Evolutionary conservation across 2,329 filamentous ascomycete species (phyloP).

Genomic region (Colletotrichum magnum): DNA sequence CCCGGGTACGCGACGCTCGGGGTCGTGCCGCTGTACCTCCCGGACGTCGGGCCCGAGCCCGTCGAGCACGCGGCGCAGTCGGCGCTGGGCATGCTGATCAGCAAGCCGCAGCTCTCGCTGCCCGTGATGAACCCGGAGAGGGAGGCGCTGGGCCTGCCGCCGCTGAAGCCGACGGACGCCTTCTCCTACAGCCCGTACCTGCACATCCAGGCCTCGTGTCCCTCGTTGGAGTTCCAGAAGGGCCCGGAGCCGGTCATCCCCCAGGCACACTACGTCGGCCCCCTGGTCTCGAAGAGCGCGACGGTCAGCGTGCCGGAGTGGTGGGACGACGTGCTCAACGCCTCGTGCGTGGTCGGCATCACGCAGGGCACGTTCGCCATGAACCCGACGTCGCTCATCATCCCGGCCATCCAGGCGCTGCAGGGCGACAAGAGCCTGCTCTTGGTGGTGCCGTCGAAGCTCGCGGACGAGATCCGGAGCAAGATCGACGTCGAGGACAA

Average conservation of each 20-base stretch:
- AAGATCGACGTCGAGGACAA: slow-evolving; percentile 44
- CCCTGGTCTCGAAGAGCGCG: slow-evolving; percentile 47
- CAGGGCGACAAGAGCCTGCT: slow-evolving; percentile 46
- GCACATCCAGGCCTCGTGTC: slow-evolving; percentile 55
- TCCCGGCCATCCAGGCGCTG: slow-evolving; percentile 54
- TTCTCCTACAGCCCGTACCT: slow-evolving; percentile 55
- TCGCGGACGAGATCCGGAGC: slow-evolving; percentile 45
- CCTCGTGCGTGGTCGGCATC: slow-evolving; percentile 51
- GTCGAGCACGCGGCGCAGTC: slow-evolving; percentile 43
- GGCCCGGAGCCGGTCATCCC: slow-evolving; percentile 43
- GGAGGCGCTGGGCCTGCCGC: slow-evolving; percentile 45
- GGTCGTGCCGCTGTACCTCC: slow-evolving; percentile 55
- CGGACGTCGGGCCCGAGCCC: slow-evolving; percentile 50
- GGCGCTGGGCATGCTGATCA: slow-evolving; percentile 45
- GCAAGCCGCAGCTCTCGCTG: slow-evolving; percentile 47
- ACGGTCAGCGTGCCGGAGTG: slow-evolving; percentile 47
- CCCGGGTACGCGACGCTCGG: slow-evolving; percentile 55
- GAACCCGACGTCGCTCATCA: slow-evolving; percentile 53
- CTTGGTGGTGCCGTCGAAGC: slow-evolving; percentile 52
- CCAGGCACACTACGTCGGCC: slow-evolving; percentile 50
- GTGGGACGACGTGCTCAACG: slow-evolving; percentile 49
- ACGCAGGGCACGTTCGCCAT: slow-evolving; percentile 56
- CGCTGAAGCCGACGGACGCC: slow-evolving; percentile 49
- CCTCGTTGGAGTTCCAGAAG: slow-evolving; percentile 50
- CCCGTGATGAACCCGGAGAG: slow-evolving; percentile 51